Conservation (phyloP, 176 grass and related monocot species). For the Phyllostachys edulis region DNA sequence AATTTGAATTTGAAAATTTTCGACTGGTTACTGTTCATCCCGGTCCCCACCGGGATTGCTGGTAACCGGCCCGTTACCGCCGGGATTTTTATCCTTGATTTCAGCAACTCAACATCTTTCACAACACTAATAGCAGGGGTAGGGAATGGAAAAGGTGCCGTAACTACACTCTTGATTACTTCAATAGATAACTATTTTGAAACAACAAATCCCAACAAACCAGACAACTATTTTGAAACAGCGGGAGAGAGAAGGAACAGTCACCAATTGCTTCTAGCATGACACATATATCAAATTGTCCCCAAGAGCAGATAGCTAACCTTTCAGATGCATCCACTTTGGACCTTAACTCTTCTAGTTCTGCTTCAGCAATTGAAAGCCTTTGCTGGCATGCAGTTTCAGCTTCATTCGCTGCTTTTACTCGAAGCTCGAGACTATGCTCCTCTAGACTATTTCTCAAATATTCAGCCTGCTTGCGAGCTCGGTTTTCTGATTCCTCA, state of each 20-base stretch:
- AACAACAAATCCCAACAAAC: neutral
- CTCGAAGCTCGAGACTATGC: constrained; percentile 83
- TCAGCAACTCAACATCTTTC: neutral
- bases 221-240: neutral
- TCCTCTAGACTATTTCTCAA: constrained; percentile 73
- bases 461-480: constrained; percentile 59
- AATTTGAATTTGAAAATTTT: no score
- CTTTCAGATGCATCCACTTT: constrained; percentile 85
- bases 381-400: constrained; percentile 91
- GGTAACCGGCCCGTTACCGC: no score
- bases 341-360: constrained; percentile 62
- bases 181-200: neutral
- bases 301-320: constrained; percentile 45
- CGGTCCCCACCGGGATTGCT: no score
- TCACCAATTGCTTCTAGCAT: constrained; percentile 22
- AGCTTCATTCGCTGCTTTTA: constrained; percentile 97
- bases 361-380: constrained; percentile 77
- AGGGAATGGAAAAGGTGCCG: neutral
- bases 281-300: constrained; percentile 21
- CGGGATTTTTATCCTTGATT: no score
- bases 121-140: constrained; percentile 1
- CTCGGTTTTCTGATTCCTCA: constrained; percentile 86
- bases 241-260: neutral
- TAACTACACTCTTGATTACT: neutral
- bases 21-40: no score